Conservation (phyloP, 2,329 filamentous ascomycete species). For the Colletotrichum spinosum region DNA sequence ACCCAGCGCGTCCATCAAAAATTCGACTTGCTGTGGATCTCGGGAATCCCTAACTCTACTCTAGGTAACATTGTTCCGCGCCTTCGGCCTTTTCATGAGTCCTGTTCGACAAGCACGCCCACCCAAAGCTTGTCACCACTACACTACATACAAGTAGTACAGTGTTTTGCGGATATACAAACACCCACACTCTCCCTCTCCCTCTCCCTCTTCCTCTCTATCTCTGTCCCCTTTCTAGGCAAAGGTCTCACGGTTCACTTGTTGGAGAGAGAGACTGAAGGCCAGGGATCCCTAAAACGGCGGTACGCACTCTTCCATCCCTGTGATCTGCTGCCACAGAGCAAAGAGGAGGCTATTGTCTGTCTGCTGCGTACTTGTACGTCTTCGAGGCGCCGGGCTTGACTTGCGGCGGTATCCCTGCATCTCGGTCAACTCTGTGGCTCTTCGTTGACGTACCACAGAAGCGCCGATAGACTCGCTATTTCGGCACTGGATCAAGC, state of each 20-base stretch:
- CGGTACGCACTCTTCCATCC: constrained; percentile 19
- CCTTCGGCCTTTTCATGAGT: constrained; percentile 5
- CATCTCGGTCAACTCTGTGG: constrained; percentile 16
- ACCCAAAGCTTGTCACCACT: constrained; percentile 28
- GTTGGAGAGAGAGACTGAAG: background rate
- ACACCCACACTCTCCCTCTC: too few relatives aligned
- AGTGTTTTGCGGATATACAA: too few relatives aligned
- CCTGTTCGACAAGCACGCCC: constrained; percentile 15
- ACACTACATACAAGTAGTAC: background rate
- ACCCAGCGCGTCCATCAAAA: background rate
- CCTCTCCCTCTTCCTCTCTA: too few relatives aligned
- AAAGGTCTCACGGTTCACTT: too few relatives aligned
- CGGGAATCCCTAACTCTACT: constrained; percentile 26
- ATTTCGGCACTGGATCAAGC: constrained; percentile 33
- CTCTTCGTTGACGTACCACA: constrained; percentile 5
- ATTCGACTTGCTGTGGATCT: constrained; percentile 12
- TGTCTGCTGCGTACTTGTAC: constrained; percentile 1
- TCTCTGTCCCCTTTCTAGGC: too few relatives aligned
- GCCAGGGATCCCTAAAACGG: constrained; percentile 16
- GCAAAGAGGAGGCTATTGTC: too few relatives aligned
- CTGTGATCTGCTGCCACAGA: background rate
- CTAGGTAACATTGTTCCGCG: constrained; percentile 5
- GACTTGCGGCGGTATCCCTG: constrained; percentile 35
- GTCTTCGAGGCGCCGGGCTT: constrained; percentile 19
- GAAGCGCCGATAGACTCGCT: constrained; percentile 18